phyloP scores from a whole-genome alignment of 176 grass and related monocot genomes.

The Zizania latifolia region DNA sequence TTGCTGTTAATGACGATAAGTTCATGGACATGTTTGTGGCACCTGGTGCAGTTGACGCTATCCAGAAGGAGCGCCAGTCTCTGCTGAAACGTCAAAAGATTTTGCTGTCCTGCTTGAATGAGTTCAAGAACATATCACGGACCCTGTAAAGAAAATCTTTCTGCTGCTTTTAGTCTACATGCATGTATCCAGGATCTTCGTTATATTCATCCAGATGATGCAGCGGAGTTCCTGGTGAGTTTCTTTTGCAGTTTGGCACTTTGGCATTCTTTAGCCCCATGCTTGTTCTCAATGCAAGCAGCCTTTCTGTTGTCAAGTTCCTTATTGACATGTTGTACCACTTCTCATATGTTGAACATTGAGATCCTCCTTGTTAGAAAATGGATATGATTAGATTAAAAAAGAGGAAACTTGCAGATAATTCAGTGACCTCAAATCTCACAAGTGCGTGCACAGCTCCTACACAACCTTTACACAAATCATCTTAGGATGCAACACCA shows the following conservation, averaged over 20 bases:
- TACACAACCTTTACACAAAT: not conserved
- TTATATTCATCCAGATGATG: not conserved
- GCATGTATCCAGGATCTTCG: constrained; percentile 16
- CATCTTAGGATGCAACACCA: not conserved
- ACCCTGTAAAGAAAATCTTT: constrained; percentile 37
- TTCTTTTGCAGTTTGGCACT: constrained; percentile 22
- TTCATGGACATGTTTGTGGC: constrained; percentile 99
- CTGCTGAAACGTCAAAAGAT: constrained; percentile 90
- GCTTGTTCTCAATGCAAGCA: constrained; percentile 4
- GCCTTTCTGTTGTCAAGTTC: constrained; percentile 29
- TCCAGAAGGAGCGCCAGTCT: constrained; percentile 72
- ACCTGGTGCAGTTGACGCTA: constrained; percentile 57
- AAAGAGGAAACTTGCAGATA: constrained; percentile 4
- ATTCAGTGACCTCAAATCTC: constrained; percentile 12
- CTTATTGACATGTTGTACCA: constrained; percentile 33
- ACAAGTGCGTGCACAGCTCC: too few relatives aligned
- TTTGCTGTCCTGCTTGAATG: constrained; percentile 70
- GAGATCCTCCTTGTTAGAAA: not conserved
- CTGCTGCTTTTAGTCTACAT: not conserved
- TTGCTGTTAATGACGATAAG: constrained; percentile 81
- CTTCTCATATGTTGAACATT: constrained; percentile 11
- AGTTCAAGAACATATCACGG: constrained; percentile 87
- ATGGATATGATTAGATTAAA: not conserved
- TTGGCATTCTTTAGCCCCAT: not conserved
- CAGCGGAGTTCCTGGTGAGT: not conserved